phyloP scores from a whole-genome alignment of 164 flowering plant species.

The Annona squamosa region DNA sequence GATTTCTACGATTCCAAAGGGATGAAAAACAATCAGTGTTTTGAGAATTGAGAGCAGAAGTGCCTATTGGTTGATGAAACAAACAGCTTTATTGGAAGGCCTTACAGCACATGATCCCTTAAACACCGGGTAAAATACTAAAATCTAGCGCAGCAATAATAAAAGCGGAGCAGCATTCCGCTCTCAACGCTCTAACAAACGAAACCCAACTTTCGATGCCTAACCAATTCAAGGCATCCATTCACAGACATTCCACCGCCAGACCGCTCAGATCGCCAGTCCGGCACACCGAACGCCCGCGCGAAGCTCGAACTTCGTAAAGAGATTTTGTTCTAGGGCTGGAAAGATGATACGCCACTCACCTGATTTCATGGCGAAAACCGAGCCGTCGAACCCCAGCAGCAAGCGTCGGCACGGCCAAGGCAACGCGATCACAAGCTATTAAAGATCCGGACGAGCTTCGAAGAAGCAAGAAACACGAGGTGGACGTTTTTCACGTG shows the following conservation, averaged over 20 bases:
- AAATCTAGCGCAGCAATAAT: neutral
- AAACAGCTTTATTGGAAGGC: neutral
- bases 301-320: neutral
- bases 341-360: neutral
- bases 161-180: neutral
- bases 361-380: slow-evolving; percentile 11
- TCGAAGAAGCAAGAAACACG: neutral
- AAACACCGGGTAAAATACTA: neutral
- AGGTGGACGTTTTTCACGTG: neutral
- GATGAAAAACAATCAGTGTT: neutral
- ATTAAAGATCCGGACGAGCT: neutral
- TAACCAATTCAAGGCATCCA: neutral
- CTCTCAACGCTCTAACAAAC: neutral
- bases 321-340: neutral
- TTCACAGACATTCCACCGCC: neutral
- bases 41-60: neutral
- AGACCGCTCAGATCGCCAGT: neutral
- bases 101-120: neutral
- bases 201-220: neutral
- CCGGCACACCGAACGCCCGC: neutral
- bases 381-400: neutral
- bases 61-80: neutral
- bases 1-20: neutral
- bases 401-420: neutral
- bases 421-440: neutral